phyloP scores from a whole-genome alignment of 2,329 filamentous ascomycete species.

The Stachybotrys chartarum region DNA sequence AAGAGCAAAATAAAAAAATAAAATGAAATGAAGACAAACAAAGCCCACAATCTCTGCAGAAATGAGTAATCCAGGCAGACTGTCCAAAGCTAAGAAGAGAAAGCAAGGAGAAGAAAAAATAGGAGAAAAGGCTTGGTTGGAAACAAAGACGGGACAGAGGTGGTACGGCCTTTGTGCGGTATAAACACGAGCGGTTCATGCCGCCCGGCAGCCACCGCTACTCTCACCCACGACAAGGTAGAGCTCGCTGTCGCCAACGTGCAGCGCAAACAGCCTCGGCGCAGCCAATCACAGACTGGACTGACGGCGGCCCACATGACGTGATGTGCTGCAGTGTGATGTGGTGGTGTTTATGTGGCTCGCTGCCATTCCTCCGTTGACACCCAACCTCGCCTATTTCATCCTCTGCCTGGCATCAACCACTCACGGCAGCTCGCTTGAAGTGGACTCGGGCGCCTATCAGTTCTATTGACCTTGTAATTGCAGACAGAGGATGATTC shows the following conservation, averaged over 20 bases:
- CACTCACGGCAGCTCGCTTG: neutral
- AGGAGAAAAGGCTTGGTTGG: neutral
- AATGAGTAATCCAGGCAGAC: neutral
- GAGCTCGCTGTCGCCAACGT: neutral
- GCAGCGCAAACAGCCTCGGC: neutral
- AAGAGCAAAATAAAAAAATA: neutral
- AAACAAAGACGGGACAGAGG: neutral
- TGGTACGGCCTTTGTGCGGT: neutral
- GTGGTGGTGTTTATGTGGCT: neutral
- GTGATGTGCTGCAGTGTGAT: neutral
- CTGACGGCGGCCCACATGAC: neutral
- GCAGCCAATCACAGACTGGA: neutral
- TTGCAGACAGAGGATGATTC: too few species aligned
- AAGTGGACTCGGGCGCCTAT: neutral
- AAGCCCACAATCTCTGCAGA: neutral
- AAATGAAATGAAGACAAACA: neutral
- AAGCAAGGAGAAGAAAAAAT: neutral
- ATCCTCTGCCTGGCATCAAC: neutral
- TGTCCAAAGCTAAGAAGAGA: neutral
- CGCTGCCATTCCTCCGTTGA: neutral
- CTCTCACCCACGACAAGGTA: neutral
- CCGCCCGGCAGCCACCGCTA: neutral
- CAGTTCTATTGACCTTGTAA: neutral
- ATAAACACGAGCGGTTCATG: neutral
- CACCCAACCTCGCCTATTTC: neutral